phyloP scores from a whole-genome alignment of 768 basidiomycete genomes.

The Guyanaporus albipodus region DNA sequence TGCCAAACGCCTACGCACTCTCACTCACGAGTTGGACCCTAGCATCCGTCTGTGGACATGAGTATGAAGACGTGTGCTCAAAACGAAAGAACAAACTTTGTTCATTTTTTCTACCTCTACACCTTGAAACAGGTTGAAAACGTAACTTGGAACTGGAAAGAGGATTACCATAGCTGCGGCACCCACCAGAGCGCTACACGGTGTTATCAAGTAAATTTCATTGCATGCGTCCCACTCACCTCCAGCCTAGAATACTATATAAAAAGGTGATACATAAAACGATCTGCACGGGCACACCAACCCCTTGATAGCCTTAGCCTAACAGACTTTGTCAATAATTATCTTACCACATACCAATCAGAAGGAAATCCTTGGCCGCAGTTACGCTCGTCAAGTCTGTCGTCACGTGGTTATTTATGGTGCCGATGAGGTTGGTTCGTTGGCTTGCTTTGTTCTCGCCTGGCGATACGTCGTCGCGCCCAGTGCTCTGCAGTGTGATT shows the following conservation, averaged over 20 bases:
- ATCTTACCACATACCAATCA: neutral
- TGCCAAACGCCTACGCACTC: conserved; percentile 33
- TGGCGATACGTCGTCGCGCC: neutral
- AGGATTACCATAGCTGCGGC: conserved; percentile 47
- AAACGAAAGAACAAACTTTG: conserved; percentile 21
- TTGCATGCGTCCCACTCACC: neutral
- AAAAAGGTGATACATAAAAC: conserved; percentile 5
- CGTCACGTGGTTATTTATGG: conserved; percentile 72
- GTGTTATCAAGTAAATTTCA: conserved; percentile 34
- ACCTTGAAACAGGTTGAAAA: conserved; percentile 44
- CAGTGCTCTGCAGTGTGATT: conserved; percentile 36
- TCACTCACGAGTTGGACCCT: conserved; percentile 60
- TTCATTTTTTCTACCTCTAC: conserved; percentile 50
- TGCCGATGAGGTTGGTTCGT: conserved; percentile 59
- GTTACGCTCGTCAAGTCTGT: conserved; percentile 29
- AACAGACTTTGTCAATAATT: conserved; percentile 15
- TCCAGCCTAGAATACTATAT: conserved; percentile 7
- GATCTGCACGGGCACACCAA: conserved; percentile 3
- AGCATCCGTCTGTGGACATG: conserved; percentile 13
- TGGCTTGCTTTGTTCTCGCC: conserved; percentile 11
- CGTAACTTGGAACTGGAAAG: conserved; percentile 54
- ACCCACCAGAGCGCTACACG: conserved; percentile 55
- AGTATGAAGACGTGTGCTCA: conserved; percentile 34
- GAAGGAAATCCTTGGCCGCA: conserved; percentile 13
- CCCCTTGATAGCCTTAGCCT: conserved; percentile 27